Evolutionary conservation across 2,329 filamentous ascomycete species (phyloP).

Genomic region (Xylariaceae sp.): DNA sequence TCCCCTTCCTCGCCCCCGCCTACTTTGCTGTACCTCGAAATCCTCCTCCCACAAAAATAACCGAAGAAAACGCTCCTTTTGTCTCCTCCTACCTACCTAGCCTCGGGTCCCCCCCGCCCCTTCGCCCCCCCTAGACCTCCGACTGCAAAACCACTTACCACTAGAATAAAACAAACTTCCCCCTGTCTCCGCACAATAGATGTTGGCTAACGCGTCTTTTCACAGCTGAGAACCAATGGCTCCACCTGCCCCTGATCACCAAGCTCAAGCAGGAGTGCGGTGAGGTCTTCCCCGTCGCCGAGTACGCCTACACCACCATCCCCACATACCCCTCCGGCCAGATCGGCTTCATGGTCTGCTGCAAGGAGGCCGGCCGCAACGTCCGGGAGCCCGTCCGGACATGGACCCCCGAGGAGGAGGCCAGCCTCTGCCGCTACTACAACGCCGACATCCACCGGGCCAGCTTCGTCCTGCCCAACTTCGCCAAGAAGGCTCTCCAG

Average conservation of each 20-base stretch:
- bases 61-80: background rate
- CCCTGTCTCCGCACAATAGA: background rate
- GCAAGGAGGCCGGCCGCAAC: slow-evolving; percentile 82
- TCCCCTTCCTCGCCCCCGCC: slow-evolving; percentile 13
- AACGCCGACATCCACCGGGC: slow-evolving; percentile 95
- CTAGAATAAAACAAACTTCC: background rate
- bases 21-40: background rate
- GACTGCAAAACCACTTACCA: background rate
- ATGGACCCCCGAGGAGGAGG: slow-evolving; percentile 84
- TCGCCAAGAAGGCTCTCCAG: slow-evolving; percentile 72
- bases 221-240: slow-evolving; percentile 97
- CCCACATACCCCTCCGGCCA: slow-evolving; percentile 98
- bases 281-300: slow-evolving; percentile 93
- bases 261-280: slow-evolving; percentile 95
- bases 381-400: slow-evolving; percentile 77
- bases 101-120: background rate
- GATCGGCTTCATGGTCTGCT: slow-evolving; percentile 99
- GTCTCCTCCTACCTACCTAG: slow-evolving; percentile 1
- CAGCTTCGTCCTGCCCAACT: slow-evolving; percentile 87
- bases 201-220: slow-evolving; percentile 4
- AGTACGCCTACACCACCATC: slow-evolving; percentile 99
- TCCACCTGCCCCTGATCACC: slow-evolving; percentile 88
- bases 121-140: background rate
- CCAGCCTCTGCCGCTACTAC: slow-evolving; percentile 93
- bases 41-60: background rate